Base-by-base conservation (phyloP, 2,329 filamentous ascomycete species). In the Didymosphaeria variabile region DNA sequence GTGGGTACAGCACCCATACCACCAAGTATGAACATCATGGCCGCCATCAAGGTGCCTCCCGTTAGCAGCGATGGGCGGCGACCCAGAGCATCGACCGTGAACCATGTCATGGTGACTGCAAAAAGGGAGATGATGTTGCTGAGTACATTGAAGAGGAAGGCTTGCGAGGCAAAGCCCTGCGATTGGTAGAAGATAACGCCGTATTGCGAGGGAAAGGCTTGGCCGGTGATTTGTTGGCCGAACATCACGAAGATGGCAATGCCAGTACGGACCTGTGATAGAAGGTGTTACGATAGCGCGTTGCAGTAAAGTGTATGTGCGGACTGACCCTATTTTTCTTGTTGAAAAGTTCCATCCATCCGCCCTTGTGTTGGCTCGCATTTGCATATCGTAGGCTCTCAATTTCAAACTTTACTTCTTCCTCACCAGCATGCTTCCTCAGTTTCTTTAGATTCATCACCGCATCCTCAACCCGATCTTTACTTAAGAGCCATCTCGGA, bases 181-280 rank as follows among this genome's bases (percentile, higher is more conserved):
- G n/a, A 29, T 23, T 50, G 46, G 21, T 50, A 50, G 46, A 50
- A 50, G 21, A 50, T 50, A n/a, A 50, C 46, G n/a, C 23, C 17
- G 46, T 50, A 50, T 21, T 26, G 46, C n/a, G 46, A 50, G 19
- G 21, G 23, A 29, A 50, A 50, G 7, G 46, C n/a, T 29, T 50
- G 46, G 8, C 46, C 46, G 23, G 46, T 50, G 46, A 50, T 29
- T 50, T 50, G 46, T 23, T 50, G 46, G 9, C 46, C 21, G 46
- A 50, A 50, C 46, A 50, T 50, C 17, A 23, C 46, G 46, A 50
- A 50, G 23, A 50, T 23, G 19, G 46, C 46, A 17, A 50, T 34
- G 10, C 31, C 10, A 31, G 46, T 50, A 10, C 21, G 46, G 23
- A 50, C 6, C 46, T 50, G 21, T 12, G 31, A 50, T 4, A 5